Conservation (phyloP, 2,329 filamentous ascomycete species). For the Talaromyces sp. region DNA sequence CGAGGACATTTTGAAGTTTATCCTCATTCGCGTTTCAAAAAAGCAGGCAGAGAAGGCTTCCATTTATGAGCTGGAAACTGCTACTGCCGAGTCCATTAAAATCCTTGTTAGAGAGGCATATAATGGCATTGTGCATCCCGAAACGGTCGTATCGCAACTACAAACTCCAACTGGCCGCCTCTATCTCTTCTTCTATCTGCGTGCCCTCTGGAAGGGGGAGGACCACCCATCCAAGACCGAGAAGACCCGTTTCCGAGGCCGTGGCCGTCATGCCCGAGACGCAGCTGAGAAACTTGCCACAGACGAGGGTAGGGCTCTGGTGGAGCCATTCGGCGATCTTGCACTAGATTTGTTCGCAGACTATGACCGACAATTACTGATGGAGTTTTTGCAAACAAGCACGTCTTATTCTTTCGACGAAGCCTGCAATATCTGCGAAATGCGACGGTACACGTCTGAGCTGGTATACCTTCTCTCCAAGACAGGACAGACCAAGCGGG, state of each 20-base stretch:
- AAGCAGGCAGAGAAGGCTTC: slow-evolving; percentile 62
- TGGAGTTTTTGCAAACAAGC: slow-evolving; percentile 80
- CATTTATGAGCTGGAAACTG: slow-evolving; percentile 66
- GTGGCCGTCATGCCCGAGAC: slow-evolving; percentile 33
- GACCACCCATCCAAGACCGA: slow-evolving; percentile 41
- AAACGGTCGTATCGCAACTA: slow-evolving; percentile 73
- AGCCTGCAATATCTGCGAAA: slow-evolving; percentile 68
- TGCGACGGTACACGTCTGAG: slow-evolving; percentile 75
- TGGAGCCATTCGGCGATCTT: slow-evolving; percentile 82
- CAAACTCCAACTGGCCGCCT: slow-evolving; percentile 60
- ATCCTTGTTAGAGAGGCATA: slow-evolving; percentile 87
- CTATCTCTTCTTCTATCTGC: slow-evolving; percentile 90
- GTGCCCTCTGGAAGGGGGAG: slow-evolving; percentile 75
- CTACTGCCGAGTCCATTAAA: slow-evolving; percentile 76
- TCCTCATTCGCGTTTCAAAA: slow-evolving; percentile 76
- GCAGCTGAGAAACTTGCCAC: slow-evolving; percentile 45
- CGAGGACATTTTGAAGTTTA: slow-evolving; percentile 85
- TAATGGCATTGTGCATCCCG: slow-evolving; percentile 75
- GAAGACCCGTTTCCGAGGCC: slow-evolving; percentile 28
- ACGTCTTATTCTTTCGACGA: slow-evolving; percentile 83
- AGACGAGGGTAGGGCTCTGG: slow-evolving; percentile 59
- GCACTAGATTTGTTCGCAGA: slow-evolving; percentile 80
- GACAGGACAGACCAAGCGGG: slow-evolving; percentile 87
- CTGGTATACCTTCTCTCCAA: slow-evolving; percentile 95
- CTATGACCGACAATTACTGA: slow-evolving; percentile 72